Conservation (phyloP, 2,329 filamentous ascomycete genomes). For the Volutella citrinella region DNA sequence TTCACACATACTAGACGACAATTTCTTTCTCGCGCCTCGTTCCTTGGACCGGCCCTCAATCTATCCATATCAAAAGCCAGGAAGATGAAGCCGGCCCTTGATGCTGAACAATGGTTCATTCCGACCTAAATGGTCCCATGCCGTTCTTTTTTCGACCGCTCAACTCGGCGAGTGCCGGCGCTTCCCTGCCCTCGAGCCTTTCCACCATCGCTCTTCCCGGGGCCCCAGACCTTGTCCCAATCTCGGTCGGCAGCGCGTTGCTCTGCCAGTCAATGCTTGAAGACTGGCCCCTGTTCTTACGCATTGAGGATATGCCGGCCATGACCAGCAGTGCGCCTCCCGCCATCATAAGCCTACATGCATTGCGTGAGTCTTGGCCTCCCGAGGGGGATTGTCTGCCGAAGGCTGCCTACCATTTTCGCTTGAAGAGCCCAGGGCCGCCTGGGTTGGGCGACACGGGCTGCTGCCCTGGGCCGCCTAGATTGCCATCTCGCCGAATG, state of each 20-base stretch:
- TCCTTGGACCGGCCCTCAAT: too few species aligned
- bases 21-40: too few species aligned
- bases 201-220: conserved; percentile 11
- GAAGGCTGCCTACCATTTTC: conserved; percentile 35
- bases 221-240: conserved; percentile 9
- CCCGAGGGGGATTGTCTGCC: too few species aligned
- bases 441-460: conserved; percentile 23
- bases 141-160: conserved; percentile 27
- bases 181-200: conserved; percentile 19
- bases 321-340: conserved; percentile 24
- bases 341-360: conserved; percentile 25
- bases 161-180: conserved; percentile 25
- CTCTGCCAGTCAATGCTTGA: too few species aligned
- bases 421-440: conserved; percentile 26
- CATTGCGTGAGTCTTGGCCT: too few species aligned
- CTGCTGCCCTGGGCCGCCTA: conserved; percentile 35
- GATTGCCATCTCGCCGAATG: conserved; percentile 20
- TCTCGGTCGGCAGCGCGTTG: conserved; percentile 12
- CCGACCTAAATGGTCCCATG: conserved; percentile 29
- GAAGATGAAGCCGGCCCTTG: too few species aligned
- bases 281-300: conserved; percentile 12
- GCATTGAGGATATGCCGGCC: conserved; percentile 27
- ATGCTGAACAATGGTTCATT: conserved; percentile 12
- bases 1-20: too few species aligned
- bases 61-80: too few species aligned